phyloP scores from a whole-genome alignment of 2,329 filamentous ascomycete genomes.

The Monosporascus sp. region DNA sequence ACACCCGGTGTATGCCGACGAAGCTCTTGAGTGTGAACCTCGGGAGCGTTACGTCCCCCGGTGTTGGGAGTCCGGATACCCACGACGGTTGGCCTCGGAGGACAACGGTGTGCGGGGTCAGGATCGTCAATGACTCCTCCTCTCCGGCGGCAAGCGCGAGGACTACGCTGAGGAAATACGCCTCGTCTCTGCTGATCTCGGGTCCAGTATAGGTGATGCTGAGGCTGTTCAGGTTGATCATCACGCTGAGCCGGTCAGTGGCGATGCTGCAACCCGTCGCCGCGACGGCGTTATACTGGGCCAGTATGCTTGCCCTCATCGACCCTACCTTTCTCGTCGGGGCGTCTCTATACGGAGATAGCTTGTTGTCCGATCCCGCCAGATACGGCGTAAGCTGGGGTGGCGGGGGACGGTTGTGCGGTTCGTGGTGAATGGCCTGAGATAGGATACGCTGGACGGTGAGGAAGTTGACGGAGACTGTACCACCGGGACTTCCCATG shows the following conservation, averaged over 20 bases:
- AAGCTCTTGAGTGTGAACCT: background rate
- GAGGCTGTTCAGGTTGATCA: slow-evolving; percentile 1
- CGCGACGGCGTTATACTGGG: background rate
- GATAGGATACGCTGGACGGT: background rate
- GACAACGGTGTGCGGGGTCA: background rate
- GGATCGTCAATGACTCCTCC: background rate
- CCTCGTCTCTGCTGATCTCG: background rate
- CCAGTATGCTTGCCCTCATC: background rate
- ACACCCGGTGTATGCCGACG: background rate
- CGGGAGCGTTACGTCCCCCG: background rate
- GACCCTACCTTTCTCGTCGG: background rate
- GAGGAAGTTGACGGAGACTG: background rate
- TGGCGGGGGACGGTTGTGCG: background rate
- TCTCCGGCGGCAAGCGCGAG: slow-evolving; percentile 4
- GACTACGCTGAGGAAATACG: background rate
- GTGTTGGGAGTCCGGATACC: background rate
- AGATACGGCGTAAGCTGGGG: background rate
- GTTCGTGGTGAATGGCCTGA: background rate
- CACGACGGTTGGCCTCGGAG: background rate
- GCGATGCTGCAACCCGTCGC: background rate
- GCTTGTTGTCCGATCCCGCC: background rate
- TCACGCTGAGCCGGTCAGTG: slow-evolving; percentile 1
- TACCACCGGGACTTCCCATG: background rate
- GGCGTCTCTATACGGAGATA: slow-evolving; percentile 1
- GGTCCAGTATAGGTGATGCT: background rate